Percentiles rank a stretch among this genome's conserved stretches.
Conservation (phyloP, 2,329 filamentous ascomycete species). For the Ophiostoma sp. region DNA sequence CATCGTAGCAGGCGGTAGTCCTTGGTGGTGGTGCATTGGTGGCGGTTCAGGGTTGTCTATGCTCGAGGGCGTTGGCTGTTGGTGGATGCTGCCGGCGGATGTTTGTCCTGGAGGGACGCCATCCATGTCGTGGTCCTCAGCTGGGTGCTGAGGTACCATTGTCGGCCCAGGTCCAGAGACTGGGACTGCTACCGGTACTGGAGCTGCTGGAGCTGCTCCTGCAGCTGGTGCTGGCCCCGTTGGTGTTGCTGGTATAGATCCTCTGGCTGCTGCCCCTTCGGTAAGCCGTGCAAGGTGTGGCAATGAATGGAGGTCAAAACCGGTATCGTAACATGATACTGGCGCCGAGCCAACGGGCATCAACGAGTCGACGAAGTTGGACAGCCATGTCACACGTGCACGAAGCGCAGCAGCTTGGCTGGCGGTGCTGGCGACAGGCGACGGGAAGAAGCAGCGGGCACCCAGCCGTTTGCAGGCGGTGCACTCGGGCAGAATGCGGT, state of each 20-base stretch:
- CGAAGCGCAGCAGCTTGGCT: conserved; percentile 42
- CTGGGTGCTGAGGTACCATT: neutral
- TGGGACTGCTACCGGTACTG: neutral
- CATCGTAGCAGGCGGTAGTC: neutral
- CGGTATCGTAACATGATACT: conserved; percentile 43
- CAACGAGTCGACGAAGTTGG: conserved; percentile 40
- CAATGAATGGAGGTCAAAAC: conserved; percentile 32
- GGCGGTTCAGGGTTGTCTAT: conserved; percentile 12
- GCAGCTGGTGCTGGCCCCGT: neutral
- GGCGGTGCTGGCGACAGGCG: conserved; percentile 35
- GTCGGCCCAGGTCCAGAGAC: neutral
- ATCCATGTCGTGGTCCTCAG: conserved; percentile 10
- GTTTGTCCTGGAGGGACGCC: neutral
- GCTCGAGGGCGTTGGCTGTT: conserved; percentile 19
- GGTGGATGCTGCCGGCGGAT: conserved; percentile 2
- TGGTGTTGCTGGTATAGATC: neutral
- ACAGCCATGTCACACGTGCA: conserved; percentile 45
- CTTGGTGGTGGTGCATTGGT: neutral
- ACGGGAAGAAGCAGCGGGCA: conserved; percentile 42
- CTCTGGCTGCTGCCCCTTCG: neutral
- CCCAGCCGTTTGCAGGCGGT: conserved; percentile 43
- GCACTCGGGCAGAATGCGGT: conserved; percentile 44
- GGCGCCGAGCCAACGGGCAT: conserved; percentile 34
- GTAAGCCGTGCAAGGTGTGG: neutral
- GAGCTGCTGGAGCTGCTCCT: neutral